These are phyloP conservation scores for Kazachstania sp. DNA, from an alignment of 1,139 yeast species.

Conservation along the genomic window DNA sequence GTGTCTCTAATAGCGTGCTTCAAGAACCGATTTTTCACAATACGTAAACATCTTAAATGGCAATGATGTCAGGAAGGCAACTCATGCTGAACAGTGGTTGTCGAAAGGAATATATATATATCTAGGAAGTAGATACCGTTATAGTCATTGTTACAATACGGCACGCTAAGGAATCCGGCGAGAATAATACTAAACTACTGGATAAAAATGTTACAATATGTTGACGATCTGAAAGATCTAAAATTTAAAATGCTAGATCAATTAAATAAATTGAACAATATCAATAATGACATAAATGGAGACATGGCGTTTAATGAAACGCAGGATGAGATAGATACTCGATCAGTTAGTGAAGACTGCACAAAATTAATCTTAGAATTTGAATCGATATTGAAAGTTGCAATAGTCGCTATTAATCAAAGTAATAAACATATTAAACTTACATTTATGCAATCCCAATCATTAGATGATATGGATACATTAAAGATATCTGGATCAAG, in stretches of 20 bases:
- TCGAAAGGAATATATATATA: no score
- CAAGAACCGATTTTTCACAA: no score
- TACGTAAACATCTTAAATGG: no score
- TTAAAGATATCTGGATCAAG: slow-evolving; percentile 10
- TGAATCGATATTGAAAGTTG: slow-evolving; percentile 12
- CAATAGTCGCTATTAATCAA: slow-evolving; percentile 12
- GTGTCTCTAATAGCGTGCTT: no score
- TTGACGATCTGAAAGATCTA: slow-evolving; percentile 2
- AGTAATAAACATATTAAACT: slow-evolving; percentile 10
- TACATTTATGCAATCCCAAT: slow-evolving; percentile 9
- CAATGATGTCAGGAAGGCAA: no score
- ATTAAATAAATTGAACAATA: slow-evolving; percentile 1
- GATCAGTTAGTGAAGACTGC: not conserved
- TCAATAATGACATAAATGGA: no score
- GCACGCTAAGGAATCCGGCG: no score
- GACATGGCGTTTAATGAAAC: not conserved
- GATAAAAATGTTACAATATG: not conserved
- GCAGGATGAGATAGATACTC: not conserved
- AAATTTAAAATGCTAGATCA: slow-evolving; percentile 4
- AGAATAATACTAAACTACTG: no score
- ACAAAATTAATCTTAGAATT: slow-evolving; percentile 8
- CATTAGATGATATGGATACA: slow-evolving; percentile 7
- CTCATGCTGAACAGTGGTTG: no score
- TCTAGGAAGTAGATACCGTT: no score
- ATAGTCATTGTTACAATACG: no score